Evolutionary conservation across 805 yeast genomes (phyloP), one percentile per base, ranked within the genome.

Genomic region (Starmera pachycereana): DNA sequence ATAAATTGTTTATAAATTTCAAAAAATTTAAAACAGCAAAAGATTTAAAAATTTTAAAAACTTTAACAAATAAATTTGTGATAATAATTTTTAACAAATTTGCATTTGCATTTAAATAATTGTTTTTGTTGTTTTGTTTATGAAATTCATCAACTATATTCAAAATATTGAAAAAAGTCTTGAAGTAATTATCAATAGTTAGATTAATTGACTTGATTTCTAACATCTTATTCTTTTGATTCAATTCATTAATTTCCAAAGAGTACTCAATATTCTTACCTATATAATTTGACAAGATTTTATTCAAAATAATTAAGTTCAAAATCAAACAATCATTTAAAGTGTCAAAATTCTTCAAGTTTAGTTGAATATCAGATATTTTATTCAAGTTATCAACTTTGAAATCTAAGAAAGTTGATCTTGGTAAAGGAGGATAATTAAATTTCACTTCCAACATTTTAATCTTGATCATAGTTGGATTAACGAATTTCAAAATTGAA

Each of bases 11-110:
- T 10, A 60, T 53, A 30, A 64, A 63, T 40, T 59, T 62, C 13
- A 70, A 43, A 0, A 65, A 36, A 43, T 57, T 60, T 40, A 53
- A 61, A 12, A 63, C 41, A 1, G 64, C 58, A 29, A 63, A 49
- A 33, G 64, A 52, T 12, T 66, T 66, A 47, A 66, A 62, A 0
- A 60, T 39, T 6, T 56, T 41, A 19, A 68, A 49, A 4, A 69
- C 41, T 41, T 63, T 48, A 19, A 66, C 69, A 47, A 63, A 50
- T 11, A 51, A 38, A 18, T 48, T 43, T 22, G 49, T 46, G 36
- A 54, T 45, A 37, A 52, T 50, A 2, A 48, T 43, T 49, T 46
- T 51, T 50, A 48, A 38, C 34, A 44, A 40, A 44, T 43, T 51
- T 32, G 42, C 46, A 3, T 40, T 13, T 4, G 56, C 46, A 8